Conservation (phyloP, 2,329 filamentous ascomycete species). For the Sphaerulina vaccinii region DNA sequence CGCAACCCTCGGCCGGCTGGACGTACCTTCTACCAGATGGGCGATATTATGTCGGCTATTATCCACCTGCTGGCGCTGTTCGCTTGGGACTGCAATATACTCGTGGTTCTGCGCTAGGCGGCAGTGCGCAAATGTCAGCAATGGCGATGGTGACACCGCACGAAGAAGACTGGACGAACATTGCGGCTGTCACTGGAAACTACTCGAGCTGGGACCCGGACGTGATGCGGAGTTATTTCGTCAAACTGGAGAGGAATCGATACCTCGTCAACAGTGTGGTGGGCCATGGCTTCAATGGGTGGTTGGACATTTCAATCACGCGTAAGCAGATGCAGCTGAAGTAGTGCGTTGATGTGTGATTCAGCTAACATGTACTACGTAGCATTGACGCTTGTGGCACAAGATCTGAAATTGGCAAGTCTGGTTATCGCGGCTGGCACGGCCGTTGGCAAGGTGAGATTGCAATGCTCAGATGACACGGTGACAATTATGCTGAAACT, state of each 20-base stretch:
- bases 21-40: slow-evolving; percentile 49
- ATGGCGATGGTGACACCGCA: slow-evolving; percentile 58
- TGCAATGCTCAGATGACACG: too few relatives aligned
- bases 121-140: slow-evolving; percentile 61
- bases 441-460: slow-evolving; percentile 48
- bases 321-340: slow-evolving; percentile 36
- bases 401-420: slow-evolving; percentile 37
- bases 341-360: neutral
- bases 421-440: slow-evolving; percentile 50
- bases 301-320: slow-evolving; percentile 8
- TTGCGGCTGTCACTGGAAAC: slow-evolving; percentile 59
- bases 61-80: slow-evolving; percentile 37
- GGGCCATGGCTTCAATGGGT: slow-evolving; percentile 58
- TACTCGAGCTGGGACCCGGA: slow-evolving; percentile 52
- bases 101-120: slow-evolving; percentile 55
- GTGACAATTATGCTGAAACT: neutral
- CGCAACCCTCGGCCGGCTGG: neutral
- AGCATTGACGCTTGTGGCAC: slow-evolving; percentile 51
- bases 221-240: slow-evolving; percentile 59
- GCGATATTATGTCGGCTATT: slow-evolving; percentile 51
- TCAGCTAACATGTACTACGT: neutral
- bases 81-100: slow-evolving; percentile 50
- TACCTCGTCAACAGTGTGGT: slow-evolving; percentile 46
- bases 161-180: slow-evolving; percentile 58
- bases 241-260: slow-evolving; percentile 42